Percentiles rank a stretch among this genome's conserved stretches.
Conservation (phyloP, 768 basidiomycete genomes). For the Podaxis mareebaensis region DNA sequence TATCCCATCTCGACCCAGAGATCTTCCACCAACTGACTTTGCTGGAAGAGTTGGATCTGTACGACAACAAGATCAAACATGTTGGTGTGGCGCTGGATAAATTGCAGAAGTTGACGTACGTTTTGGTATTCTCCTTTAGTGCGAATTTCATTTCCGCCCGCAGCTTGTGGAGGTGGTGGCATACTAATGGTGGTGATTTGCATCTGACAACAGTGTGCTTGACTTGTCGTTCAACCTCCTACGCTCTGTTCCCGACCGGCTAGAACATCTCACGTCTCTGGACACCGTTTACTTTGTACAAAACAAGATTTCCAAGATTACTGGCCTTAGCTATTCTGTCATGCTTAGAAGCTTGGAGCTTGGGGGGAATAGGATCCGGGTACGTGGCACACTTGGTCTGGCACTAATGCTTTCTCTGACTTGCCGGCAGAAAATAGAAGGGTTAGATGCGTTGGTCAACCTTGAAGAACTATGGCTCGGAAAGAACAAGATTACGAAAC, state of each 20-base stretch:
- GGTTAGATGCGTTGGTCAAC: conserved; percentile 74
- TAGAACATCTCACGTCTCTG: conserved; percentile 60
- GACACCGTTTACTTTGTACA: conserved; percentile 92
- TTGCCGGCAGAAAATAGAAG: conserved; percentile 75
- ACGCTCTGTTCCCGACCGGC: conserved; percentile 62
- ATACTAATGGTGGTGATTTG: conserved; percentile 13
- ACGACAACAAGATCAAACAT: conserved; percentile 90
- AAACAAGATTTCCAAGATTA: conserved; percentile 87
- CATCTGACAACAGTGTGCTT: conserved; percentile 52
- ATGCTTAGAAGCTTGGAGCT: conserved; percentile 84
- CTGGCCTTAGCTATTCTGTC: conserved; percentile 53
- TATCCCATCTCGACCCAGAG: conserved; percentile 70
- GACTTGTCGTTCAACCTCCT: conserved; percentile 97
- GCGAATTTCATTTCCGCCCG: background rate
- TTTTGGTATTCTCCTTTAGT: conserved; percentile 2
- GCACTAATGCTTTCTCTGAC: background rate
- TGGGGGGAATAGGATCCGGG: conserved; percentile 91
- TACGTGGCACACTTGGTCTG: conserved; percentile 35
- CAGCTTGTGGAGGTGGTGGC: background rate
- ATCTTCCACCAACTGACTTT: conserved; percentile 65
- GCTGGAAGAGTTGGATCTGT: conserved; percentile 90
- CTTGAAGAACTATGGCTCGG: conserved; percentile 96
- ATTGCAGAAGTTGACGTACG: conserved; percentile 58
- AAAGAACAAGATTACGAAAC: conserved; percentile 92
- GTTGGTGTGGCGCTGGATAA: conserved; percentile 66